A percentile compares a stretch with the other conserved stretches of the same genome.
These are phyloP conservation scores for Neoascochyta sp. DNA, from an alignment of 2,329 filamentous ascomycete species.

Conservation along the genomic window DNA sequence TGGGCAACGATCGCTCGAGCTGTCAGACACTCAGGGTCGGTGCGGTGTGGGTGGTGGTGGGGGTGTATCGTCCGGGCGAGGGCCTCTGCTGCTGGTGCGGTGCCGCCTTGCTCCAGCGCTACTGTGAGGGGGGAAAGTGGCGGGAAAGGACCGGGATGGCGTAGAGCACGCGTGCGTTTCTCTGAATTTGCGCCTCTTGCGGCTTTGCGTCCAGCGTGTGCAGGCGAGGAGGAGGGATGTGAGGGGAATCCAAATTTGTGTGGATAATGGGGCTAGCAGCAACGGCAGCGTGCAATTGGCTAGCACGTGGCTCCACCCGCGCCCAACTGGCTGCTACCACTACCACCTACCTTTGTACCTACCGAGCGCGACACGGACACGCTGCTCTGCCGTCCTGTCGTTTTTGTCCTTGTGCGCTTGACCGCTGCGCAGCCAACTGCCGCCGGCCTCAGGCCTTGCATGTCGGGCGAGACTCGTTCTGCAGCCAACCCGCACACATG, in stretches of 20 bases:
- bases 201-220: slow-evolving; percentile 25
- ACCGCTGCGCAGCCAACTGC: too few species aligned
- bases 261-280: too few species aligned
- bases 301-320: slow-evolving; percentile 9
- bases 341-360: too few species aligned
- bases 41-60: slow-evolving; percentile 21
- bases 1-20: slow-evolving; percentile 6
- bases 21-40: slow-evolving; percentile 9
- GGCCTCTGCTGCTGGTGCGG: slow-evolving; percentile 10
- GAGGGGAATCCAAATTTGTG: too few species aligned
- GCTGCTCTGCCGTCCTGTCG: too few species aligned
- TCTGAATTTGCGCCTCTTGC: slow-evolving; percentile 21
- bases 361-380: too few species aligned
- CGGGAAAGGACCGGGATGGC: slow-evolving; percentile 6
- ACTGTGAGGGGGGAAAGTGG: slow-evolving; percentile 9
- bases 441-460: too few species aligned
- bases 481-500: too few species aligned
- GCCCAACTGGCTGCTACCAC: too few species aligned
- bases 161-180: slow-evolving; percentile 13
- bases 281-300: slow-evolving; percentile 1
- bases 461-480: too few species aligned
- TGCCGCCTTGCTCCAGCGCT: slow-evolving; percentile 12
- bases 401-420: too few species aligned
- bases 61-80: slow-evolving; percentile 8
- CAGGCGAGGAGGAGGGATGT: slow-evolving; percentile 12